Base-by-base conservation (phyloP, 164 flowering plant genomes). In the Dillenia turbinata region DNA sequence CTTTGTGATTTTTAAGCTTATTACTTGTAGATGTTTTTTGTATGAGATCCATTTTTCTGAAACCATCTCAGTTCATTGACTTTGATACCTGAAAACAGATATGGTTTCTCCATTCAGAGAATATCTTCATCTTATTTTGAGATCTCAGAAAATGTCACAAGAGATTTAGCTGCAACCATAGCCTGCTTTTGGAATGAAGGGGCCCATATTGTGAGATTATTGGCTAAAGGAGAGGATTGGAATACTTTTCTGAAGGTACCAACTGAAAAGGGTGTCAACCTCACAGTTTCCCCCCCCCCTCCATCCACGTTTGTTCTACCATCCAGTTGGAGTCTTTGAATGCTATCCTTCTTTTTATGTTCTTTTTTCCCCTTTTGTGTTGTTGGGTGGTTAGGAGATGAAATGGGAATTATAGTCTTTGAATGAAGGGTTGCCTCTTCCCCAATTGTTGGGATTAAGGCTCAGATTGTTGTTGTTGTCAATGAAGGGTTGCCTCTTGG, bases 151-250 rank as follows among this genome's bases (percentile, higher is more conserved):
- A 56, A 62, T 12, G 65, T 24, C 22, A 62, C 80, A 54, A 73
- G 66, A 69, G 75, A 75, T 70, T 56, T 71, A 49, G 47, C 76
- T 40, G 68, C 45, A 26, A 57, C 62, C 15, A 15, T 82, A 48
- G 78, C 75, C 59, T 63, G 45, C 66, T 9, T 69, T 17, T 90
- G 95, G 95, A 89, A 89, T 64, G 72, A 64, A 60, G 73, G 81
- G 43, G 54, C 77, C 47, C 52, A 40, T 26, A 17, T 70, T 12
- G 47, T 77, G 53, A 79, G 61, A 63, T 57, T 55, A 52, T 48
- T 91, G 78, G 85, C 83, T 44, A 75, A 75, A 67, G 95, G 89
- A 70, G 79, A 79, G 47, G 90, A 91, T 61, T 87, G 90, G 87
- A 70, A 57, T 59, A 62, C 60, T 19, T 85, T 91, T 73, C 64